Evolutionary conservation across 1,284 basidiomycete genomes (phyloP).

Genomic region (Cutaneotrichosporon cavernicola): DNA sequence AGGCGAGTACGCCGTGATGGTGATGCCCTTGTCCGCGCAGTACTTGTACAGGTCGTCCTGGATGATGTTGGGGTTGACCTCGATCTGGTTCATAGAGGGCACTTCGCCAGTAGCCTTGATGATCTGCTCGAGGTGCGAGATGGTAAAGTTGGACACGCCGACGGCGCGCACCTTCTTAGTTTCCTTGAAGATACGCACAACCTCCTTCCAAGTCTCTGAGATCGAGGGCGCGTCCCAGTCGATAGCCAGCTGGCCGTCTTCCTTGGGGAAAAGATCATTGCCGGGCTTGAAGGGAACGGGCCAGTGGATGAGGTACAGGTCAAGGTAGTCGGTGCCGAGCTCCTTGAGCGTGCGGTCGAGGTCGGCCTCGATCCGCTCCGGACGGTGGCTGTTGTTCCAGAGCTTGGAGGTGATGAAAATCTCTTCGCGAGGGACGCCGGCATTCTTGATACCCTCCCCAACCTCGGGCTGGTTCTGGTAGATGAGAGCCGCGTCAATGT

Average conservation of each 20-base stretch:
- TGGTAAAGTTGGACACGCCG: constrained; percentile 76
- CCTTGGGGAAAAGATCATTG: constrained; percentile 60
- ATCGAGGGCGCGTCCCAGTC: constrained; percentile 35
- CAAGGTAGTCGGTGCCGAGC: constrained; percentile 71
- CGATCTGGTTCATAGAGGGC: constrained; percentile 79
- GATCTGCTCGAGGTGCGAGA: constrained; percentile 66
- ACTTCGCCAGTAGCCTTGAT: constrained; percentile 71
- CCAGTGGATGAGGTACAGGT: constrained; percentile 85
- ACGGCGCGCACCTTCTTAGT: constrained; percentile 45
- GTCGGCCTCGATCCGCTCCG: constrained; percentile 65
- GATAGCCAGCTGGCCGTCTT: constrained; percentile 28
- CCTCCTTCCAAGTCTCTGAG: constrained; percentile 47
- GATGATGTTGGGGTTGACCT: constrained; percentile 67
- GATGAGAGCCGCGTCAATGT: constrained; percentile 73
- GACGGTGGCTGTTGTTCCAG: constrained; percentile 41
- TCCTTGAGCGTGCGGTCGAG: constrained; percentile 71
- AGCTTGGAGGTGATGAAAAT: constrained; percentile 75
- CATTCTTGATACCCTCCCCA: constrained; percentile 66
- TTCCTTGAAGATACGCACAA: constrained; percentile 46
- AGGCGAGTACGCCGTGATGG: constrained; percentile 58
- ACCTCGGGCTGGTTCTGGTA: constrained; percentile 74
- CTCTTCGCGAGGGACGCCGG: constrained; percentile 74
- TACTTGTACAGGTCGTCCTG: constrained; percentile 46
- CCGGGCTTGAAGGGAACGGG: constrained; percentile 72
- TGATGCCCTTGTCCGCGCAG: constrained; percentile 67